phyloP scores from a whole-genome alignment of 495 filamentous ascomycete genomes.

The Peziza echinospora region DNA sequence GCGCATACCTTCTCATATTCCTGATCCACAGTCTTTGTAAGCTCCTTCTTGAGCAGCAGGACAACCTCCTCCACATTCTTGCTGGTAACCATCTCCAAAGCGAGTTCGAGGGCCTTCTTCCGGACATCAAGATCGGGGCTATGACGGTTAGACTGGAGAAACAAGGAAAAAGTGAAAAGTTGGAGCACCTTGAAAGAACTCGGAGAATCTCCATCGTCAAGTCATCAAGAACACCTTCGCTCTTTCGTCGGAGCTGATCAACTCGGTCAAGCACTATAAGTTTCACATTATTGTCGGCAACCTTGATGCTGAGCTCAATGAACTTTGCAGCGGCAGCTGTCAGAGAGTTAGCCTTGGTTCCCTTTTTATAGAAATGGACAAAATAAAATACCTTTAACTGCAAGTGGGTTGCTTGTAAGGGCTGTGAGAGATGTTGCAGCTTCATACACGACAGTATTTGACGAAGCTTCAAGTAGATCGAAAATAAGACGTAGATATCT shows the following conservation, averaged over 20 bases:
- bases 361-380: neutral
- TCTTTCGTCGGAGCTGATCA: constrained; percentile 71
- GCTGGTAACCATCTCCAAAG: constrained; percentile 93
- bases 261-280: constrained; percentile 92
- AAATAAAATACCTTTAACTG: constrained; percentile 47
- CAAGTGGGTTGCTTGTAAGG: constrained; percentile 87
- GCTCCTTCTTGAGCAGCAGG: constrained; percentile 87
- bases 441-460: constrained; percentile 92
- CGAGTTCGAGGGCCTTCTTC: constrained; percentile 74
- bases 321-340: constrained; percentile 80
- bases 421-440: constrained; percentile 93
- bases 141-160: neutral
- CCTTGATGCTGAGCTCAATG: constrained; percentile 88
- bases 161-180: neutral
- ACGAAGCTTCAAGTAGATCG: constrained; percentile 79
- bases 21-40: constrained; percentile 92
- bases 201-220: constrained; percentile 95
- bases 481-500: constrained; percentile 88
- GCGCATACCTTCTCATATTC: constrained; percentile 69
- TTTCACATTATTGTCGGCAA: constrained; percentile 97
- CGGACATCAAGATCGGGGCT: constrained; percentile 94
- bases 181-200: constrained; percentile 41
- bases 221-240: constrained; percentile 84
- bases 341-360: neutral
- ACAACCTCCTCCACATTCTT: constrained; percentile 98